These are phyloP conservation scores for Diplodia corticola DNA, from an alignment of 2,329 filamentous ascomycete genomes.

Conservation along the genomic window DNA sequence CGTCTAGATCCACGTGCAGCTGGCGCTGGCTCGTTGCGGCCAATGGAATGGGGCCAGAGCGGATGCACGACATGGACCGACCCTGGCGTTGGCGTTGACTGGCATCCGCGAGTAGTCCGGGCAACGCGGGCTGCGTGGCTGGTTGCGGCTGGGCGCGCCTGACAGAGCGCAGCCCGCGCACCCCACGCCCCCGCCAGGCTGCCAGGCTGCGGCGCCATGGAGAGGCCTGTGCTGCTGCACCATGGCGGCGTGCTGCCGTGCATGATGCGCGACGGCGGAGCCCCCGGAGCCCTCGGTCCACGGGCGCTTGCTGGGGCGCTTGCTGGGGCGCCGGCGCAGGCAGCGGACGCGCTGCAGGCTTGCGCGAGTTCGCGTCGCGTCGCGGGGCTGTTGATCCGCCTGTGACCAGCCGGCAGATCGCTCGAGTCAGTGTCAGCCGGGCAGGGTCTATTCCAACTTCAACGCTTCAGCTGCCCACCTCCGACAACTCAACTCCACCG, in stretches of 20 bases:
- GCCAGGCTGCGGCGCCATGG: neutral
- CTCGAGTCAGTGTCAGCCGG: slow-evolving; percentile 9
- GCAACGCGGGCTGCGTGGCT: slow-evolving; percentile 17
- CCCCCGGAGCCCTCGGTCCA: too few species aligned
- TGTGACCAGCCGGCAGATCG: slow-evolving; percentile 2
- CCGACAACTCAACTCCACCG: neutral
- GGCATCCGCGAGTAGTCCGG: slow-evolving; percentile 13
- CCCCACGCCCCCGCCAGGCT: too few species aligned
- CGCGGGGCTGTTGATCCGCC: neutral
- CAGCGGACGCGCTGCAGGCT: neutral
- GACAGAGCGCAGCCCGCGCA: neutral
- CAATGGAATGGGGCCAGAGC: slow-evolving; percentile 13
- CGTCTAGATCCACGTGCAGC: slow-evolving; percentile 17
- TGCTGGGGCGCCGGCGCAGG: neutral
- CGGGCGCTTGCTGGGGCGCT: neutral
- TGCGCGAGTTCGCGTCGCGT: neutral
- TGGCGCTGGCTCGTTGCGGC: neutral
- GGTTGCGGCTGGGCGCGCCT: slow-evolving; percentile 5
- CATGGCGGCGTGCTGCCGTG: neutral
- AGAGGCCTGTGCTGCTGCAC: neutral
- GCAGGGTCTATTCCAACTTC: neutral
- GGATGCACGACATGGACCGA: slow-evolving; percentile 20
- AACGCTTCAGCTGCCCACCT: neutral
- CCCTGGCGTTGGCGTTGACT: slow-evolving; percentile 15
- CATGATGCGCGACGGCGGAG: neutral